Evolutionary conservation across 2,329 filamentous ascomycete species (phyloP), one percentile per base, ranked within the genome.

Genomic region (Trichoderma gracile): DNA sequence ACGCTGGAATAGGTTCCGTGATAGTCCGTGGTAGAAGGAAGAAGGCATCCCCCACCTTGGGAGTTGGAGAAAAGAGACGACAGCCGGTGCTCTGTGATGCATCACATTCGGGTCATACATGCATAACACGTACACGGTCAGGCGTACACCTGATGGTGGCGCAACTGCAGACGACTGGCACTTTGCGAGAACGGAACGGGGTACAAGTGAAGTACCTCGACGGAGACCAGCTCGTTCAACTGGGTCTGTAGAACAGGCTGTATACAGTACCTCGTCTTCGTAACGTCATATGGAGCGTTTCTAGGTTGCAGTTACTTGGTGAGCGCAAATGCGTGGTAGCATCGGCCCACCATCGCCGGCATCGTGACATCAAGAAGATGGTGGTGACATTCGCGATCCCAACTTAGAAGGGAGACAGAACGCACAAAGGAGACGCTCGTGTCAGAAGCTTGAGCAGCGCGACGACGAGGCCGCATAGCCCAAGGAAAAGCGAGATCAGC

Each of bases 91-190:
- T 49, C 30, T 45, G 60, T 63, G 60, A 63, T 42, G 60, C 19
- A 30, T 27, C 33, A 50, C 60, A 55, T 47, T 55, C 60, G 33
- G 47, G 50, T 63, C 60, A 63, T 56, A 63, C 50, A 47, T 63
- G 50, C 50, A 63, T 63, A 40, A 40, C 50, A 54, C 42, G 57
- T 60, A 43, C 57, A 45, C 45, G 59, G 59, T 55, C 59, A 63
- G 49, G 59, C 59, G 49, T 50, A 55, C 52, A 43, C n/a, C 30
- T 42, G 47, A 55, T 42, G 25, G 33, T 33, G 49, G 33, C 40
- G 47, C 49, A 52, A 19, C 49, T 33, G 49, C 49, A 52, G n/a
- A 52, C 49, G 27, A 33, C 49, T 52, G 30, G 27, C 49, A 33
- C 25, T 33, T 30, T 52, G 49, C 30, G 50, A 17, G 42, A 50